Percentiles rank a stretch among this genome's conserved stretches.
Conservation (phyloP, 176 grass and related monocot species). For the Oryza australiensis region DNA sequence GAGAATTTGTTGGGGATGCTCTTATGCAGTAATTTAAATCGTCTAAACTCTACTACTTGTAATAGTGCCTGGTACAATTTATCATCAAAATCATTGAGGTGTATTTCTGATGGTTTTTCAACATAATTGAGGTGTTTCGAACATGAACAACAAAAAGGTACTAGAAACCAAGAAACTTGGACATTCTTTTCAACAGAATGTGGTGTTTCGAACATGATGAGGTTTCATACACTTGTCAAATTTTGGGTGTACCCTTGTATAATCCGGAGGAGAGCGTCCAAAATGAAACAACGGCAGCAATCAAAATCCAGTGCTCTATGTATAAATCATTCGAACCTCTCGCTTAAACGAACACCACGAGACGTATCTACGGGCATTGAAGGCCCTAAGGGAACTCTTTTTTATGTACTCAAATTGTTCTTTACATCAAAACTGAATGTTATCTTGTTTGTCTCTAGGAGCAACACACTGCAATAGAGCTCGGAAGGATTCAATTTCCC, state of each 20-base stretch:
- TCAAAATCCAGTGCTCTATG: constrained; percentile 33
- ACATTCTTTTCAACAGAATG: neutral
- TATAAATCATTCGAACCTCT: constrained; percentile 21
- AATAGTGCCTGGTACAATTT: neutral
- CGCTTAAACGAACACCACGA: constrained; percentile 26
- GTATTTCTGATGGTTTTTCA: too few species aligned
- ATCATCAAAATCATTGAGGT: neutral
- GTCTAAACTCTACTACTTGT: neutral
- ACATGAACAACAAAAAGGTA: neutral
- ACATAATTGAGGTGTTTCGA: too few species aligned
- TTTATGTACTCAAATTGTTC: constrained; percentile 35
- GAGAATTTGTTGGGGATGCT: too few species aligned
- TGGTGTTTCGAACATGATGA: neutral
- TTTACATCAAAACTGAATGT: constrained; percentile 69
- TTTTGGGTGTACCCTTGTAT: constrained; percentile 17
- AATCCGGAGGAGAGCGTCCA: neutral
- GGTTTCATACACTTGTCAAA: constrained; percentile 8
- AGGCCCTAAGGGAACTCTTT: constrained; percentile 26
- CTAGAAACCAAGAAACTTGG: neutral
- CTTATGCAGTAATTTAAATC: neutral
- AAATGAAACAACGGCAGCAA: neutral
- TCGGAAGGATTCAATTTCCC: constrained; percentile 62
- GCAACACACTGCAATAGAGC: constrained; percentile 95
- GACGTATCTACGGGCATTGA: constrained; percentile 25
- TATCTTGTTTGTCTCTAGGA: constrained; percentile 86